A percentile compares a stretch with the other conserved stretches of the same genome.
phyloP scores from a whole-genome alignment of 1,284 basidiomycete species.

The Veloboletus limbatus region DNA sequence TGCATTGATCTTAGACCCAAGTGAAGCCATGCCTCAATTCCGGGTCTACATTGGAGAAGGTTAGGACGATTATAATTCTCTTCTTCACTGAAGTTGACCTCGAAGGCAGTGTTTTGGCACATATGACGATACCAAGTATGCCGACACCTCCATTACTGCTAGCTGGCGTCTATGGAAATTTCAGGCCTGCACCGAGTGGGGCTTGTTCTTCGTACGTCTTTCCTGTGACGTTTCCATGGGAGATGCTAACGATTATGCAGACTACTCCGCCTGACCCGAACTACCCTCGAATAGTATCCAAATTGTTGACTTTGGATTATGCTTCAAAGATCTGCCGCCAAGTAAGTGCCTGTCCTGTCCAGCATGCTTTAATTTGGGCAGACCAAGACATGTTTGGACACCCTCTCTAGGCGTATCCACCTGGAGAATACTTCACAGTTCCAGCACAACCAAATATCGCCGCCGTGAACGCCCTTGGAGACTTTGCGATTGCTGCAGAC shows the following conservation, averaged over 20 bases:
- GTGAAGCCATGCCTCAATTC: conserved; percentile 56
- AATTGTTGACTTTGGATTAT: conserved; percentile 72
- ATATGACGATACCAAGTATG: conserved; percentile 65
- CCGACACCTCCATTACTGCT: conserved; percentile 56
- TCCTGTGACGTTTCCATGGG: conserved; percentile 9
- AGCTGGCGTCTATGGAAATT: conserved; percentile 89
- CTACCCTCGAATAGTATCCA: conserved; percentile 72
- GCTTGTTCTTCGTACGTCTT: conserved; percentile 71
- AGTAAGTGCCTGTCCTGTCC: conserved; percentile 33
- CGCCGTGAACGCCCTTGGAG: conserved; percentile 76
- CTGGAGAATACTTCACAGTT: conserved; percentile 72
- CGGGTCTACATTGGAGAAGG: conserved; percentile 55
- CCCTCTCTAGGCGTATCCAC: conserved; percentile 64
- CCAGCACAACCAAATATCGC: conserved; percentile 76
- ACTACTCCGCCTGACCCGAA: conserved; percentile 63
- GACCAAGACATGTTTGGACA: background rate
- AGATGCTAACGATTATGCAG: conserved; percentile 35
- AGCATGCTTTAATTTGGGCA: background rate
- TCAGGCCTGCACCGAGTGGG: conserved; percentile 94
- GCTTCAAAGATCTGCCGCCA: conserved; percentile 79
- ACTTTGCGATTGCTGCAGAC: conserved; percentile 72
- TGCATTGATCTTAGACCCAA: conserved; percentile 43
- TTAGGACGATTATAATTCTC: conserved; percentile 29
- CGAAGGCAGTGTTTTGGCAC: conserved; percentile 79
- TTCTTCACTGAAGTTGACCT: background rate